Base-by-base conservation (phyloP, 106 monocot genomes). In the Agapanthus africanus region DNA sequence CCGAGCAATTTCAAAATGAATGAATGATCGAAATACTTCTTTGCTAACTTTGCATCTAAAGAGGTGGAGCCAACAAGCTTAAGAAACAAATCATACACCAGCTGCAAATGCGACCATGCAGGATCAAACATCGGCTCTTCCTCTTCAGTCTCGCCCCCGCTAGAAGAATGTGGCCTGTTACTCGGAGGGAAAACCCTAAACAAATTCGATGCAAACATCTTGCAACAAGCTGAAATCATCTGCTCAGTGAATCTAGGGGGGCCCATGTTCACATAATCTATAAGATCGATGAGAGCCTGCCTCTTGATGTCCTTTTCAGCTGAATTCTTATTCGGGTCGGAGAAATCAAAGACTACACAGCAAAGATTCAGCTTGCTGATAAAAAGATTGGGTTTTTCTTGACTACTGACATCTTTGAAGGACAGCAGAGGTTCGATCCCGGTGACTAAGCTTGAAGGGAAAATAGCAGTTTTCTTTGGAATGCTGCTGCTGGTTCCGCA, bases 91-190 rank as follows among this genome's bases (percentile, higher is more conserved):
- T 93, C 93, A 70, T 89, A 93, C 4, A 93, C 86, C 36, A 89
- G 44, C 66, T 89, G 93, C 76, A 93, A 74, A 72, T 89, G 93
- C 66, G 73, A 73, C 93, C 93, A 93, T 18, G 86, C 81, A 10
- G 93, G 93, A 68, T 93, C 93, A 78, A 93, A 93, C 67, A 73
- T 84, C 9, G 93, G 93, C 67, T 93, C 93, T 4, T 93, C 93
- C 32, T 93, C 93, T 18, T 93, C 93, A 36, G 71, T 67, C 79
- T 93, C 93, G 4, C 81, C 80, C 18, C 80, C 79, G 19, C 75
- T 72, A 2, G 83, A 79, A 4, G 69, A 73, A 31, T 68, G 59
- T 5, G 83, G 74, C 22, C 64, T 76, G 54, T 77, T 81, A 79
- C 76, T 86, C 3, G 93, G 88, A 14, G 93, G 84, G 51, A 93